Evolutionary conservation across 495 filamentous ascomycete species (phyloP), one percentile per base, ranked within the genome.

Genomic region (Tuber indicum): DNA sequence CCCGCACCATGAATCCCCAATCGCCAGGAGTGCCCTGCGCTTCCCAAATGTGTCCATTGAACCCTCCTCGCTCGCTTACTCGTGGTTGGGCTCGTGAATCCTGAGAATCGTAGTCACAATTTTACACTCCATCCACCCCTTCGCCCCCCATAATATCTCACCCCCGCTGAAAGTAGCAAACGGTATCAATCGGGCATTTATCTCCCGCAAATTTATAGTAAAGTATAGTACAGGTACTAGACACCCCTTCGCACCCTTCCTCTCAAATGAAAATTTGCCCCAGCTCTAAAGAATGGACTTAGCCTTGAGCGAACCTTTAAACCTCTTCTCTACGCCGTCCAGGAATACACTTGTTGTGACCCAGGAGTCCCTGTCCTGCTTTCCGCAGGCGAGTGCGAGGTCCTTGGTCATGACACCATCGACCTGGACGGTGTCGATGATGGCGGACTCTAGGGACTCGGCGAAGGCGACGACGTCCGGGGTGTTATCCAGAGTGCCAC

Each of bases 391-490:
- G 45, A 99, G 89, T 26, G 95, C 95, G 79, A 99, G 85, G 86
- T 99, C 96, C 90, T 99, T 99, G 83, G 96, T 99, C 96, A 98
- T 99, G 86, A 97, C 92, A 72, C 92, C 93, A 81, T 98, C 94
- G 69, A 92, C 85, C 84, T 98, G 92, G 76, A 99, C 96, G 39
- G 94, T 93, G 83, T 98, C 94, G 71, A 96, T 86, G 85, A 95
- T 97, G n/a, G 96, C 96, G 84, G 92, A 87, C 90, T 99, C 96
- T 75, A 99, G 89, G 82, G 88, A 89, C 86, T 98, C 92, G 36
- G 95, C 96, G 83, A 97, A 99, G 9, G 91, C 87, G 36, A 96
- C 90, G 23, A 98, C 87, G 74, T 97, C 94, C 16, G 93, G 93
- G 74, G 93, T 98, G 21, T 88, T 86, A 86, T 99, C 96, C 73